Conservation (phyloP, 2,329 filamentous ascomycete genomes). For the Epichloe gansuensis region DNA sequence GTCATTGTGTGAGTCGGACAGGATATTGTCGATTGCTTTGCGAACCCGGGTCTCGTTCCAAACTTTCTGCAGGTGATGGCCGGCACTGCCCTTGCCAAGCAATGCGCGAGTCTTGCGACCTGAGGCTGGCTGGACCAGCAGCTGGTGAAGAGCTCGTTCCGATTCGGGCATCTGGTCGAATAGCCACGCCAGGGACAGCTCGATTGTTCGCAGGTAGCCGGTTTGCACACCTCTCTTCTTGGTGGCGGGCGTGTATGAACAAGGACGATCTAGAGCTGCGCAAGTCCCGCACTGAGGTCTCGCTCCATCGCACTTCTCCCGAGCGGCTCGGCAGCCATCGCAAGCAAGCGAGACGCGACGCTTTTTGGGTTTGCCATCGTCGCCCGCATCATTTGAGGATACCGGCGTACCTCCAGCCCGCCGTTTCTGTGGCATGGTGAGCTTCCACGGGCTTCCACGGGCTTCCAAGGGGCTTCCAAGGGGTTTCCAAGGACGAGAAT, state of each 20-base stretch:
- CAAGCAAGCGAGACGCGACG: conserved; percentile 56
- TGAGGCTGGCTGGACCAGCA: conserved; percentile 34
- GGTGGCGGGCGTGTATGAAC: conserved; percentile 58
- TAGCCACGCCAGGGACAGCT: conserved; percentile 53
- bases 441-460: background rate
- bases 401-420: conserved; percentile 11
- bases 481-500: too few relatives aligned
- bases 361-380: conserved; percentile 30
- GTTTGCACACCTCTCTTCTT: conserved; percentile 70
- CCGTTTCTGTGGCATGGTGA: conserved; percentile 28
- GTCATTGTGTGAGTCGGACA: conserved; percentile 32
- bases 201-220: conserved; percentile 65
- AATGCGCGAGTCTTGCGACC: conserved; percentile 30
- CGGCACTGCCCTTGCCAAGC: conserved; percentile 37
- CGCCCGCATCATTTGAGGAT: background rate
- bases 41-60: conserved; percentile 53
- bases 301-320: conserved; percentile 61
- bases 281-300: conserved; percentile 57
- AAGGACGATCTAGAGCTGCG: conserved; percentile 46
- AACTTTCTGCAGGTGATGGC: conserved; percentile 44
- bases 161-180: conserved; percentile 48
- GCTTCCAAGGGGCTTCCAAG: too few relatives aligned
- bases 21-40: conserved; percentile 47
- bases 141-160: conserved; percentile 42
- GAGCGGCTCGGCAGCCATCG: conserved; percentile 52